These are phyloP conservation scores for Lactuca saligna DNA, from an alignment of 129 eudicot genomes.

Conservation along the genomic window DNA sequence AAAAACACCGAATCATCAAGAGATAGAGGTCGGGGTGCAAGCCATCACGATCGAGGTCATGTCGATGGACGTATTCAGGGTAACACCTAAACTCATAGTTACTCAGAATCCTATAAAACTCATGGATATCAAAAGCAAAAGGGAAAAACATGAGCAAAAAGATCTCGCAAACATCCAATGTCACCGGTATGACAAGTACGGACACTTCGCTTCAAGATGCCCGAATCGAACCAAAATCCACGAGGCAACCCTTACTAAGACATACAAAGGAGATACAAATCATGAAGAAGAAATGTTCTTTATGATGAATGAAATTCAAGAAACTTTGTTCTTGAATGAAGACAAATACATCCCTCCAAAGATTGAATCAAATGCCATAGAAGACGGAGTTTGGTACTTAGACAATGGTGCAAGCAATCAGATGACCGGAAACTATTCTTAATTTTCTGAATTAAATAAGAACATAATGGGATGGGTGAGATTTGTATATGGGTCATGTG, in stretches of 20 bases:
- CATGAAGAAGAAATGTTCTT: too few species aligned
- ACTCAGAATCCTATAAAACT: too few species aligned
- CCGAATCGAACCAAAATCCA: neutral
- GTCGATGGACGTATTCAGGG: neutral
- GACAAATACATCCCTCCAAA: neutral
- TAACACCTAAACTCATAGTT: neutral
- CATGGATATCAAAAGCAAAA: neutral
- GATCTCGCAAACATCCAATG: neutral
- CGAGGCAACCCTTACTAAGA: neutral
- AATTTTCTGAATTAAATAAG: neutral
- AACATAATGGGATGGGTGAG: too few species aligned
- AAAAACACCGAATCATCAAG: too few species aligned
- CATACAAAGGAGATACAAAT: too few species aligned
- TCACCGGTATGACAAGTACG: neutral
- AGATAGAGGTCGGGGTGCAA: too few species aligned
- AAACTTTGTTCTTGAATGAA: neutral
- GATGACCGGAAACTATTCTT: neutral
- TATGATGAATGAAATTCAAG: neutral
- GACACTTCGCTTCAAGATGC: neutral
- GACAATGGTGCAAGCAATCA: slow-evolving; percentile 4
- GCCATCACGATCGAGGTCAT: neutral
- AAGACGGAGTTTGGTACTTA: neutral
- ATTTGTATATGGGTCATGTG: too few species aligned
- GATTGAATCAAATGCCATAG: neutral
- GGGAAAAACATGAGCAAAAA: neutral